A percentile compares a stretch with the other conserved stretches of the same genome.
phyloP scores from a whole-genome alignment of 2,329 filamentous ascomycete genomes.

The Pseudogymnoascus sp. region DNA sequence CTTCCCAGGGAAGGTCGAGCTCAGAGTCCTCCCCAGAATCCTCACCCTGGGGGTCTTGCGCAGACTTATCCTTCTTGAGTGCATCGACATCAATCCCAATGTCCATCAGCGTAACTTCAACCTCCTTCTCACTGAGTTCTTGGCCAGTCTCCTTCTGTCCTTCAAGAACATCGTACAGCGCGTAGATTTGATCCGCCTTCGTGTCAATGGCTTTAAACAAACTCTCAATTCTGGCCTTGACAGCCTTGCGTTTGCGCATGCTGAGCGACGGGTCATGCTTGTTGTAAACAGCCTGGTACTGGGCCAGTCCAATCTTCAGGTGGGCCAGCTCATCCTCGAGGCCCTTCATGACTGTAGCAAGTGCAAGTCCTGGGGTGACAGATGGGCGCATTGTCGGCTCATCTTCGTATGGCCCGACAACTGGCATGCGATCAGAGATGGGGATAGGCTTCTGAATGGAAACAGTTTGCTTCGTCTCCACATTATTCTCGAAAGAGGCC shows the following conservation, averaged over 20 bases:
- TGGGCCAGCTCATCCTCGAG: conserved; percentile 73
- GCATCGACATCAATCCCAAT: conserved; percentile 26
- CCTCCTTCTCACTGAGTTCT: conserved; percentile 52
- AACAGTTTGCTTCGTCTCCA: conserved; percentile 42
- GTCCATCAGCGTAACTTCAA: conserved; percentile 55
- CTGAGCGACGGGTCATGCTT: conserved; percentile 57
- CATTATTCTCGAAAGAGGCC: conserved; percentile 32
- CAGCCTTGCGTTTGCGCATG: conserved; percentile 51
- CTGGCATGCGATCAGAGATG: conserved; percentile 51
- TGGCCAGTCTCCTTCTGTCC: conserved; percentile 61
- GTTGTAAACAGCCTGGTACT: conserved; percentile 54
- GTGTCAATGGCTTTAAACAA: conserved; percentile 57
- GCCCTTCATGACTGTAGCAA: conserved; percentile 76
- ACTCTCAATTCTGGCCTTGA: conserved; percentile 52
- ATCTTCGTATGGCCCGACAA: conserved; percentile 34
- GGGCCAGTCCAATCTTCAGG: conserved; percentile 59
- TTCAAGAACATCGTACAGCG: conserved; percentile 74
- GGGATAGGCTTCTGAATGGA: conserved; percentile 56
- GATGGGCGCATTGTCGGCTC: conserved; percentile 51
- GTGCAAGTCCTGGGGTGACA: conserved; percentile 29
- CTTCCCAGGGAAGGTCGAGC: conserved; percentile 19
- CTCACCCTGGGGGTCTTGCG: not conserved
- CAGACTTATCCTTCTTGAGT: not conserved
- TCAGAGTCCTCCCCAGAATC: conserved; percentile 12
- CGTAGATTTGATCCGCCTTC: conserved; percentile 74